phyloP scores from a whole-genome alignment of 2,329 filamentous ascomycete species.

The Talaromyces sp. region DNA sequence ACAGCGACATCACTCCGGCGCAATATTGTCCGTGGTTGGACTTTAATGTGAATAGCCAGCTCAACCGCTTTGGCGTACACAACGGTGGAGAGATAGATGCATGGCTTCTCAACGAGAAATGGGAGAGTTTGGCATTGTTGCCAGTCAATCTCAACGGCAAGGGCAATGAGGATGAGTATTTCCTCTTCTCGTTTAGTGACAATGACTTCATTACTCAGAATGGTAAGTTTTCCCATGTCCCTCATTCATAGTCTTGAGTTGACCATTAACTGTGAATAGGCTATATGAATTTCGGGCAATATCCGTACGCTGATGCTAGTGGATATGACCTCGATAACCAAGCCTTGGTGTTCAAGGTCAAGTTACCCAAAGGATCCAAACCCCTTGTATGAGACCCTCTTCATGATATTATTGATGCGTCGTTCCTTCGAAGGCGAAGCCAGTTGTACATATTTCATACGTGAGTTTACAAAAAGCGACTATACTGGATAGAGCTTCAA shows the following conservation, averaged over 20 bases:
- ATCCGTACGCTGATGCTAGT: constrained; percentile 52
- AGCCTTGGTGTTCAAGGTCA: constrained; percentile 52
- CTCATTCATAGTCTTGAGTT: neutral
- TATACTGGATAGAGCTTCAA: neutral
- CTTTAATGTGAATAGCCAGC: constrained; percentile 61
- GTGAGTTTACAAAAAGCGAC: neutral
- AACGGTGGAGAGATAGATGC: constrained; percentile 61
- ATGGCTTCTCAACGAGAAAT: constrained; percentile 67
- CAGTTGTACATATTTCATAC: too few species aligned
- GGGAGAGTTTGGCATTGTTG: constrained; percentile 64
- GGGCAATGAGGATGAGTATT: constrained; percentile 55
- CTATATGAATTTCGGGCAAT: constrained; percentile 53
- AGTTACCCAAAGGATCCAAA: constrained; percentile 14
- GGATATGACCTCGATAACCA: constrained; percentile 59
- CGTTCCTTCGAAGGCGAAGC: neutral
- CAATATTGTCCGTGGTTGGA: constrained; percentile 63
- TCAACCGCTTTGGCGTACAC: constrained; percentile 61
- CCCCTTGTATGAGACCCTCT: neutral
- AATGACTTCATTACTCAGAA: constrained; percentile 74
- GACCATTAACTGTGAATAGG: constrained; percentile 30
- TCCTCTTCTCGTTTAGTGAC: constrained; percentile 62
- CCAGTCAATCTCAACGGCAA: constrained; percentile 48
- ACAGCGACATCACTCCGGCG: constrained; percentile 51
- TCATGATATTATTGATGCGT: neutral
- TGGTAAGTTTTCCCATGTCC: constrained; percentile 36